Percentiles rank a stretch among this genome's conserved stretches.
phyloP scores from a whole-genome alignment of 2,329 filamentous ascomycete genomes.

The Hypoxylon sp. region DNA sequence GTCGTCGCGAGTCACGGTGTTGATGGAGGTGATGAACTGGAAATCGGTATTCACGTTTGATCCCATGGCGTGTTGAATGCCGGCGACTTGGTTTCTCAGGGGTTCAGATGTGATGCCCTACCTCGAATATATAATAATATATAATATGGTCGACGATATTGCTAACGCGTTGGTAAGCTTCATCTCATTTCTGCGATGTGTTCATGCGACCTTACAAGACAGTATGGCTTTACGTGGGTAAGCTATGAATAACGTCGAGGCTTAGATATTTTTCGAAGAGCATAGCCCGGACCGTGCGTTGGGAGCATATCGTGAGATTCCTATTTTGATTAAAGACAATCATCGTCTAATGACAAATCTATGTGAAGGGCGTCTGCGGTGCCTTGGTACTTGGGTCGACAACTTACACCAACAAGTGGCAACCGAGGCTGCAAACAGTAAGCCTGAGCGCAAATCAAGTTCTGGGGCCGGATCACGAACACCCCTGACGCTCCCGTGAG shows the following conservation, averaged over 20 bases:
- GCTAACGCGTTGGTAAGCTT: conserved; percentile 19
- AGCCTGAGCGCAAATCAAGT: conserved; percentile 26
- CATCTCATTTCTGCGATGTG: conserved; percentile 4
- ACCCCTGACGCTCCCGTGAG: conserved; percentile 30
- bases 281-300: conserved; percentile 5
- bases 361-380: conserved; percentile 16
- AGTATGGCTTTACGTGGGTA: conserved; percentile 2
- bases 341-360: conserved; percentile 24
- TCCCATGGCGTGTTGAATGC: conserved; percentile 20
- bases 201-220: conserved; percentile 9
- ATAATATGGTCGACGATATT: conserved; percentile 12
- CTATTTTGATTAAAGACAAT: conserved; percentile 10
- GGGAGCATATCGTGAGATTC: conserved; percentile 14
- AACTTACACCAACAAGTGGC: conserved; percentile 29
- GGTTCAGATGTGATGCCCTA: neutral
- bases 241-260: conserved; percentile 7
- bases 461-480: conserved; percentile 25
- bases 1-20: conserved; percentile 47
- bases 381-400: conserved; percentile 18
- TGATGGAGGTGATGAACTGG: conserved; percentile 49
- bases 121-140: conserved; percentile 11
- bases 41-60: conserved; percentile 36
- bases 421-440: conserved; percentile 32
- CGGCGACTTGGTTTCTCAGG: neutral
- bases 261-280: conserved; percentile 10